Evolutionary conservation across 2,329 filamentous ascomycete species (phyloP), one percentile per base, ranked within the genome.

Genomic region (Immersiporthe knoxdaviesiana): DNA sequence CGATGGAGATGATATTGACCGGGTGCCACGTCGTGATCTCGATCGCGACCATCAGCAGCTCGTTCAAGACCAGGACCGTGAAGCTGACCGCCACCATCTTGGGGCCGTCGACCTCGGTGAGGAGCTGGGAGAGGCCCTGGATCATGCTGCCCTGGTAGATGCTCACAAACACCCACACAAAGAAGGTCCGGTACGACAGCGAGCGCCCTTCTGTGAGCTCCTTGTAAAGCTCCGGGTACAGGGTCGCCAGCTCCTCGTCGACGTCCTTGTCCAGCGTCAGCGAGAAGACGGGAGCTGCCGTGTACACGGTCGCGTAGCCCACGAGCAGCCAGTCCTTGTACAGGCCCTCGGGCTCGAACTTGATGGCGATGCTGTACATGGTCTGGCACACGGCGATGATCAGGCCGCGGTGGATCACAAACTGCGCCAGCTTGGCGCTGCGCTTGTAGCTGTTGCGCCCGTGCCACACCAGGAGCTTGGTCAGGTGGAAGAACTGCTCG

Each of bases 381-480:
- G 96, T 98, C 82, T 99, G 96, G 75, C 94, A 97, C 37, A 98
- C 94, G 66, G 89, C 91, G 76, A 99, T 97, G 76, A 99, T 97
- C 59, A 99, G 84, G 64, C 96, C 96, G 75, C 96, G 92, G 78
- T 99, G 97, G 75, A 99, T 99, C 75, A 99, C 95, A 79, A 99
- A 99, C 79, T 98, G 97, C 0, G 93, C 94, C 32, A 99, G 87
- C 81, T 99, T 99, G 37, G 96, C 96, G 70, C 90, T 93, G 60
- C 97, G 89, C 81, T 98, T 98, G 84, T 99, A 99, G 74, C 91
- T 95, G 81, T 99, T 99, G 41, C 97, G 90, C 0, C 96, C 96
- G 78, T 99, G 97, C 96, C 97, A 99, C 50, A 99, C 94, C n/a
- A 99, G 87, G 1, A 99, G 87, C 80, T 98, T 99, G 63, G 95